These are phyloP conservation scores for Spinacia oleracea DNA, from an alignment of 179 eudicot genomes.

Conservation along the genomic window DNA sequence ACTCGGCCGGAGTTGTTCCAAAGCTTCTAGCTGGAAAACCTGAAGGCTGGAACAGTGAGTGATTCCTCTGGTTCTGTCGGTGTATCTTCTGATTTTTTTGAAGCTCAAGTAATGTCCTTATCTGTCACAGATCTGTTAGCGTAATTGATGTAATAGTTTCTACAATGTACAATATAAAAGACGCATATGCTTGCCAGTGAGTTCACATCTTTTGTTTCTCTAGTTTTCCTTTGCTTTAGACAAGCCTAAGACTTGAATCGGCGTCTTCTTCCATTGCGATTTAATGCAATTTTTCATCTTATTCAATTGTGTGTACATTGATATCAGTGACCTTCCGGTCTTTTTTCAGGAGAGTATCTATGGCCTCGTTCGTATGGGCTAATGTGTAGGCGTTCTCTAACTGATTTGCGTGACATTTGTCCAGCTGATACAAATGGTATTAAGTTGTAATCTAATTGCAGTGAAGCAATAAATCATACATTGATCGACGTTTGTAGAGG, in stretches of 20 bases:
- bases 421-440: conserved; percentile 63
- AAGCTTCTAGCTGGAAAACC: conserved; percentile 54
- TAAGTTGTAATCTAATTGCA: not conserved
- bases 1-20: conserved; percentile 45
- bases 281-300: not conserved
- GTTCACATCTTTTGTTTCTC: not conserved
- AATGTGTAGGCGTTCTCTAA: conserved; percentile 36
- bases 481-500: too few relatives aligned
- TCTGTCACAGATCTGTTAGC: not conserved
- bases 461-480: conserved; percentile 39
- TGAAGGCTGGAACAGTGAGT: conserved; percentile 62
- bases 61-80: not conserved
- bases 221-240: not conserved
- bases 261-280: not conserved
- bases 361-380: conserved; percentile 65
- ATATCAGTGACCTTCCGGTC: not conserved
- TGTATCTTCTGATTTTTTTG: conserved; percentile 1
- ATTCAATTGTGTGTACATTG: not conserved
- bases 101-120: not conserved
- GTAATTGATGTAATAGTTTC: not conserved
- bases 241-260: not conserved
- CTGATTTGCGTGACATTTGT: conserved; percentile 60
- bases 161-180: not conserved
- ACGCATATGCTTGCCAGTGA: not conserved
- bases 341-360: conserved; percentile 53